Conservation (phyloP, 805 yeast species). For the Candida ipomoeae region DNA sequence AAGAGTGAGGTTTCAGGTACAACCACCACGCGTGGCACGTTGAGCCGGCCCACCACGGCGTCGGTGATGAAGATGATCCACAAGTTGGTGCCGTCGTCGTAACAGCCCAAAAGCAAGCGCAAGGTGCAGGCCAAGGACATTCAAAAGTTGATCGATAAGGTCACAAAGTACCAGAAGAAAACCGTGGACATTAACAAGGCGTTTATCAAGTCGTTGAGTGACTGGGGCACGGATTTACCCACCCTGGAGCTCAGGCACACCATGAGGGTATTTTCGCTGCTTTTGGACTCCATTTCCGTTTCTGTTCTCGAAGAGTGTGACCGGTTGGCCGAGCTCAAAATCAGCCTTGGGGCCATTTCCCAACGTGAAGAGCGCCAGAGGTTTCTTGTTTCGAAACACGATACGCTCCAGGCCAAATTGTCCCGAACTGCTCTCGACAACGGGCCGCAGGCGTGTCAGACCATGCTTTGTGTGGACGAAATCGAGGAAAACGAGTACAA, state of each 20-base stretch:
- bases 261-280: constrained; percentile 13
- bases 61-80: constrained; percentile 17
- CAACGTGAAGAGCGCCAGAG: constrained; percentile 48
- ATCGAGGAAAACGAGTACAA: constrained; percentile 50
- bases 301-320: constrained; percentile 34
- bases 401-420: constrained; percentile 33
- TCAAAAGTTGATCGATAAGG: constrained; percentile 20
- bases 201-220: constrained; percentile 11
- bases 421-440: constrained; percentile 39
- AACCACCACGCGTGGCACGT: constrained; percentile 6
- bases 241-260: constrained; percentile 10
- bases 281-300: constrained; percentile 11
- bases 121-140: constrained; percentile 13
- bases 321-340: constrained; percentile 40
- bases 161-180: constrained; percentile 36
- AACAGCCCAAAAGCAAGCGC: not conserved
- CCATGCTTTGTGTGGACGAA: constrained; percentile 44
- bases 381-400: constrained; percentile 34
- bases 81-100: constrained; percentile 11
- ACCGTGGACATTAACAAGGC: constrained; percentile 15
- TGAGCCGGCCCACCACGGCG: constrained; percentile 18
- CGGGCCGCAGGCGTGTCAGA: constrained; percentile 43
- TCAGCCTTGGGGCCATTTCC: constrained; percentile 43
- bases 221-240: constrained; percentile 16
- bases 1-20: constrained; percentile 1